Percentiles rank a stretch among this genome's conserved stretches.
Evolutionary conservation across 2,329 filamentous ascomycete species (phyloP).

Genomic region (Aspergillus hiratsukae): DNA sequence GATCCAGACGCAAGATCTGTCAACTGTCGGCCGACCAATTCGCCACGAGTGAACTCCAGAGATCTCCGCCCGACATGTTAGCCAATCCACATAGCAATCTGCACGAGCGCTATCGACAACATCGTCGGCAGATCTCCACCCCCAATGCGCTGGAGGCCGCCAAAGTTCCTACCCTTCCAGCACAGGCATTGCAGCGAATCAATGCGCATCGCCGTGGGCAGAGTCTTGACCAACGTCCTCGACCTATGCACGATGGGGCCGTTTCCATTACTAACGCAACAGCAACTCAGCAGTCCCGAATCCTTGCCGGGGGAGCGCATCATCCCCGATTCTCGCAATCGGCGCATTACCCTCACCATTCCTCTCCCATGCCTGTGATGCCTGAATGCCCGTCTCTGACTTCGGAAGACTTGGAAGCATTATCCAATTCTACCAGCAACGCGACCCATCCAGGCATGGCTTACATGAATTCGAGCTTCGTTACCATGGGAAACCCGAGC

Average conservation of each 20-base stretch:
- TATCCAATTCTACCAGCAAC: conserved; percentile 33
- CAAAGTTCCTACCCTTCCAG: conserved; percentile 64
- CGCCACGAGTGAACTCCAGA: conserved; percentile 15
- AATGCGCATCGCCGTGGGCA: conserved; percentile 72
- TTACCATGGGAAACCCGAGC: conserved; percentile 13
- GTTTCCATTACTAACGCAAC: conserved; percentile 54
- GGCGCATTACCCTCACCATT: conserved; percentile 50
- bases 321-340: conserved; percentile 79
- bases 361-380: conserved; percentile 20
- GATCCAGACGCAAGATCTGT: conserved; percentile 32
- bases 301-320: conserved; percentile 85
- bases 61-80: conserved; percentile 60
- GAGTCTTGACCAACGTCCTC: conserved; percentile 66
- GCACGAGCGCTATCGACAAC: conserved; percentile 68
- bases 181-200: conserved; percentile 48
- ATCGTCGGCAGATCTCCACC: conserved; percentile 85
- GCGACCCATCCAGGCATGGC: conserved; percentile 28
- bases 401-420: conserved; percentile 27
- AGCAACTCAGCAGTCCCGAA: conserved; percentile 61
- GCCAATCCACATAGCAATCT: conserved; percentile 68
- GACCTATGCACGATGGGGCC: conserved; percentile 46
- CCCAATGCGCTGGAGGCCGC: conserved; percentile 71
- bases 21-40: conserved; percentile 29
- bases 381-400: conserved; percentile 26
- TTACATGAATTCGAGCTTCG: conserved; percentile 18